Evolutionary conservation across 2,329 filamentous ascomycete genomes (phyloP).

Genomic region (Cladosporium oxysporum): DNA sequence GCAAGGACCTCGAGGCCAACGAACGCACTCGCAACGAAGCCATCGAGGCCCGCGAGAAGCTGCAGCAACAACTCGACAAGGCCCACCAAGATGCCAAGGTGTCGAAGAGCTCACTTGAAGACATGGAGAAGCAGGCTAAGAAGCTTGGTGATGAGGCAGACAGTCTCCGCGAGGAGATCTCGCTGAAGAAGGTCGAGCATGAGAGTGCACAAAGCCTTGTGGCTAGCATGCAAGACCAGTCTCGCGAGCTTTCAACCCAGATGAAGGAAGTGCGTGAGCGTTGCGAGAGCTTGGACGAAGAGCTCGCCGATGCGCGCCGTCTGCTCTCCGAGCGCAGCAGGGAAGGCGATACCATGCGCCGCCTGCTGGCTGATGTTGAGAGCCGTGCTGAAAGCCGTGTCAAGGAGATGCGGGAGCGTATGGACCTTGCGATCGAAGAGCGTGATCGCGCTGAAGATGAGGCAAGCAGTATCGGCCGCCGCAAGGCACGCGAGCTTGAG

Average conservation of each 20-base stretch:
- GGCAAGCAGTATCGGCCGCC: constrained; percentile 72
- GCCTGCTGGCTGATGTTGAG: constrained; percentile 83
- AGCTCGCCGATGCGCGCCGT: constrained; percentile 83
- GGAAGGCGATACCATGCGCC: constrained; percentile 92
- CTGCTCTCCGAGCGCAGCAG: constrained; percentile 84
- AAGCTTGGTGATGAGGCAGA: constrained; percentile 69
- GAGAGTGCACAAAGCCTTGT: constrained; percentile 81
- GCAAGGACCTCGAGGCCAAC: constrained; percentile 74
- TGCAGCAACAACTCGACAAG: constrained; percentile 67
- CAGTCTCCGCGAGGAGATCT: constrained; percentile 73
- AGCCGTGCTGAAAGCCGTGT: constrained; percentile 77
- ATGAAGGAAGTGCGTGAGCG: constrained; percentile 85
- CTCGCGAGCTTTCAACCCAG: constrained; percentile 82
- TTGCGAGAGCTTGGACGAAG: constrained; percentile 86
- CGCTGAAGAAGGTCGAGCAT: constrained; percentile 83
- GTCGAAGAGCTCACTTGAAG: constrained; percentile 60
- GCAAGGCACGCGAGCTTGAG: constrained; percentile 79
- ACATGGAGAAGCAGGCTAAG: constrained; percentile 72
- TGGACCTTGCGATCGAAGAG: constrained; percentile 92
- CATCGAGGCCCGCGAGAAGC: constrained; percentile 70
- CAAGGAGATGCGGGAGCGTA: constrained; percentile 81
- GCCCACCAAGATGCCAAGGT: constrained; percentile 69
- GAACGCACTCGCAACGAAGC: constrained; percentile 80
- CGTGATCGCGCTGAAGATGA: constrained; percentile 92
- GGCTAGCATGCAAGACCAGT: constrained; percentile 90